Percentiles rank a stretch among this genome's conserved stretches.
Evolutionary conservation across 805 yeast genomes (phyloP).

Genomic region (Blastobotrys attinorum): DNA sequence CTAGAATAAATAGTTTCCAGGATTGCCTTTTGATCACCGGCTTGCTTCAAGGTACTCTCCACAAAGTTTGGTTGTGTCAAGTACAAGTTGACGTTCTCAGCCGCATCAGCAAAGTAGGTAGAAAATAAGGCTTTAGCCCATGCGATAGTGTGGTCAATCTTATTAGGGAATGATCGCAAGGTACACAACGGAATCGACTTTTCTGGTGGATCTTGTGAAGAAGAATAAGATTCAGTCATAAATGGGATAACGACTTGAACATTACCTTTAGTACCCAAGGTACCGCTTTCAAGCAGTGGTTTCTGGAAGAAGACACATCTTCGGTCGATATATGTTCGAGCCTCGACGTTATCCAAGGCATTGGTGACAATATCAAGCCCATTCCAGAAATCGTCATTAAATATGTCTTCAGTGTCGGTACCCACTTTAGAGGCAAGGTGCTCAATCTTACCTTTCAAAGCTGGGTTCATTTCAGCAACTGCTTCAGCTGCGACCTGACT

Average conservation of each 20-base stretch:
- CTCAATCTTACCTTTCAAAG: conserved; percentile 66
- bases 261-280: conserved; percentile 97
- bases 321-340: conserved; percentile 95
- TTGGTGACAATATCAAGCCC: conserved; percentile 83
- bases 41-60: conserved; percentile 83
- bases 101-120: conserved; percentile 84
- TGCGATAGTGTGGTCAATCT: conserved; percentile 97
- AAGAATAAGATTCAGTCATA: conserved; percentile 90
- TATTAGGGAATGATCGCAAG: conserved; percentile 92
- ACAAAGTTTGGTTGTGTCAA: conserved; percentile 88
- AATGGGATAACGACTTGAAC: conserved; percentile 94
- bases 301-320: conserved; percentile 90
- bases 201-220: conserved; percentile 98
- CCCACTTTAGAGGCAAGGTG: conserved; percentile 84
- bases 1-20: conserved; percentile 66
- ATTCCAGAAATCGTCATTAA: conserved; percentile 80
- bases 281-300: conserved; percentile 91
- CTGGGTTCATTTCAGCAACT: conserved; percentile 79
- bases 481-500: conserved; percentile 87
- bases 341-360: conserved; percentile 96
- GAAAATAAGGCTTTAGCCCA: conserved; percentile 97
- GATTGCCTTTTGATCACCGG: conserved; percentile 84
- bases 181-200: conserved; percentile 96
- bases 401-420: conserved; percentile 80
- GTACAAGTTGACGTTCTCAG: conserved; percentile 87